Percentiles rank a stretch among this genome's conserved stretches.
Conservation (phyloP, 129 eudicot species). For the Apium graveolens region DNA sequence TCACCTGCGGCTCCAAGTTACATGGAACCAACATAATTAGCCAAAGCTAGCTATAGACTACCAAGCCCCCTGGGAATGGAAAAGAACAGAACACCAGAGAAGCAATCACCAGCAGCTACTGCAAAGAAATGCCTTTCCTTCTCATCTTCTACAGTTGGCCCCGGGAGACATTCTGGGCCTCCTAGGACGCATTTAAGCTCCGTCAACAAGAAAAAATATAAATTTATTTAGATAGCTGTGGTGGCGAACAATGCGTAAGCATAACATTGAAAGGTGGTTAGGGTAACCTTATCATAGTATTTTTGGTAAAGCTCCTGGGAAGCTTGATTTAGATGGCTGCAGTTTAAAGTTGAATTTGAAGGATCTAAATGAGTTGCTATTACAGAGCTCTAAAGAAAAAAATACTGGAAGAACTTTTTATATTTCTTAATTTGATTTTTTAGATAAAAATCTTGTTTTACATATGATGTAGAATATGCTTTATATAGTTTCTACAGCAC, state of each 20-base stretch:
- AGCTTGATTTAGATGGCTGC: no score
- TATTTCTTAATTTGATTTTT: no score
- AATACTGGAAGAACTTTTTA: no score
- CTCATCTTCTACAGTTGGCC: slow-evolving; percentile 52
- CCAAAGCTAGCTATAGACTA: slow-evolving; percentile 54
- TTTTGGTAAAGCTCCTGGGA: no score
- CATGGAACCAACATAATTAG: slow-evolving; percentile 69
- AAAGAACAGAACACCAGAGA: slow-evolving; percentile 39
- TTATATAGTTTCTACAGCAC: no score
- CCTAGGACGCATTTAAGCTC: slow-evolving; percentile 35
- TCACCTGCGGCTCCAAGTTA: slow-evolving; percentile 57
- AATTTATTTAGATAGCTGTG: neutral
- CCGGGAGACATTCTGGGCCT: slow-evolving; percentile 59
- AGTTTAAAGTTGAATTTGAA: no score
- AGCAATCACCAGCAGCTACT: slow-evolving; percentile 29
- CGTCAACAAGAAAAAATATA: slow-evolving; percentile 5
- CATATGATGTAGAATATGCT: no score
- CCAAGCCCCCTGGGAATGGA: slow-evolving; percentile 59
- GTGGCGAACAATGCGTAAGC: neutral
- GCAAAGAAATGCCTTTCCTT: slow-evolving; percentile 87
- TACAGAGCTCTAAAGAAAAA: no score
- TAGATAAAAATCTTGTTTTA: no score
- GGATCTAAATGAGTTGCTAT: no score
- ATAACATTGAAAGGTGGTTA: no score
- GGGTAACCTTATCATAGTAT: no score